Base-by-base conservation (phyloP, 2,329 filamentous ascomycete species). In the Daldinia eschscholtzii region DNA sequence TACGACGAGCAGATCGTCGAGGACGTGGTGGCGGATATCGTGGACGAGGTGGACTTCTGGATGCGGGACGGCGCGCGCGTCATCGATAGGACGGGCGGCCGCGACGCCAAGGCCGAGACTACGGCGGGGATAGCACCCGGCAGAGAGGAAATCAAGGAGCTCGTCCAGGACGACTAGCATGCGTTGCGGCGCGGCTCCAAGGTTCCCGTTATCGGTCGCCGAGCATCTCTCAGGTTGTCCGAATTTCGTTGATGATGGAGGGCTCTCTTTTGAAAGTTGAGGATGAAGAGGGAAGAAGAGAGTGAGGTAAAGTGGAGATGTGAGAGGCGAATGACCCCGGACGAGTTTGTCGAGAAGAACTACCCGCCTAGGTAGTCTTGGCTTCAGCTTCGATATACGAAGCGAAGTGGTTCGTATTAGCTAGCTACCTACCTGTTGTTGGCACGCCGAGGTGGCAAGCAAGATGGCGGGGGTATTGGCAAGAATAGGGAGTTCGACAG, bases 41-140 rank as follows among this genome's bases (percentile, higher is more conserved):
- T 98, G 35, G 96, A 99, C 76, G 96, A 99, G 81, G 92, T 97
- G 56, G 94, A 97, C 82, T 96, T 93, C 81, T 97, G 89, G 90
- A 86, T 90, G 79, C 88, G 92, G 77, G 92, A 93, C 70, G 86
- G 86, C 26, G 84, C 83, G 7, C 83, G 82, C 67, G 82, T 84
- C 7, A 81, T 84, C 53, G 85, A 84, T 65, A 80, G 81, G 50
- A 81, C 81, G 9, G 77, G 72, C 35, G 84, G 77, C 12, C 81
- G 80, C 13, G 84, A 81, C 55, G 82, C 80, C 35, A 84, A 84
- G 76, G 82, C 80, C 59, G 80, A 83, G 39, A 81, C 76, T 2
- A 81, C 76, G 4, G 80, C 80, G 0, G 81, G 81, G 30, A 80
- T 81, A 76, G 83, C 79, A 42, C 81, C 81, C 7, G 84, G 81